Evolutionary conservation across 2,329 filamentous ascomycete species (phyloP).

Genomic region (Botrytis aclada): DNA sequence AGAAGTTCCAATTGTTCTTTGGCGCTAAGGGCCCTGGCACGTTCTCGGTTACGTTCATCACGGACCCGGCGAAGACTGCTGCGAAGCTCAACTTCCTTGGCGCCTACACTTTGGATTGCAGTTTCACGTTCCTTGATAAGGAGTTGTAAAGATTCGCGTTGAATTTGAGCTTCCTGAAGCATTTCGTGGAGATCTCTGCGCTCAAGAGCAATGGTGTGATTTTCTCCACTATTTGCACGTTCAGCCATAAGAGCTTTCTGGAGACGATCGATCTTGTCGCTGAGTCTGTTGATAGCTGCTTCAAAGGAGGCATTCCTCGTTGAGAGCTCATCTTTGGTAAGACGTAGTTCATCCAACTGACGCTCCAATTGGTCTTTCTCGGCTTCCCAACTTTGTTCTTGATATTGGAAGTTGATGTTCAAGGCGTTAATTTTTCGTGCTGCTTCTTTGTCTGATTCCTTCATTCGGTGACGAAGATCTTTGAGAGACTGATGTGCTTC

Average conservation of each 20-base stretch:
- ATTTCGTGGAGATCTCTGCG: slow-evolving; percentile 58
- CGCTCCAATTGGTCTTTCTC: slow-evolving; percentile 39
- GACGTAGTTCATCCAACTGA: slow-evolving; percentile 46
- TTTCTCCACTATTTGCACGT: slow-evolving; percentile 53
- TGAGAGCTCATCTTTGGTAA: slow-evolving; percentile 43
- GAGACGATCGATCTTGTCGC: slow-evolving; percentile 46
- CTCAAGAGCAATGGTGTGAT: slow-evolving; percentile 57
- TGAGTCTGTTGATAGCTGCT: slow-evolving; percentile 47
- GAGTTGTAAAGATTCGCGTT: slow-evolving; percentile 67
- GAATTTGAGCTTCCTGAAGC: slow-evolving; percentile 60
- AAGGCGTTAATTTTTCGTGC: slow-evolving; percentile 43
- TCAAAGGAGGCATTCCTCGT: slow-evolving; percentile 43
- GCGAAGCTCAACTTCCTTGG: slow-evolving; percentile 58
- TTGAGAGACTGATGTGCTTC: slow-evolving; percentile 58
- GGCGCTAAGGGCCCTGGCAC: slow-evolving; percentile 26
- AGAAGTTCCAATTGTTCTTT: slow-evolving; percentile 32
- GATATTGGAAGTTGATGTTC: slow-evolving; percentile 51
- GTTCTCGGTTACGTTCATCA: slow-evolving; percentile 55
- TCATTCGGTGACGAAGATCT: slow-evolving; percentile 51
- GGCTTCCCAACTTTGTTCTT: slow-evolving; percentile 40
- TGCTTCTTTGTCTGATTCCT: slow-evolving; percentile 45
- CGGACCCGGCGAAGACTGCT: slow-evolving; percentile 68
- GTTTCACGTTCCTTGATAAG: slow-evolving; percentile 68
- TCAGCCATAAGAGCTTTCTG: slow-evolving; percentile 51
- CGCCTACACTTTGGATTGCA: slow-evolving; percentile 55